Conservation (phyloP, 78 protist genomes). For the Creolimax fragrantissima region DNA sequence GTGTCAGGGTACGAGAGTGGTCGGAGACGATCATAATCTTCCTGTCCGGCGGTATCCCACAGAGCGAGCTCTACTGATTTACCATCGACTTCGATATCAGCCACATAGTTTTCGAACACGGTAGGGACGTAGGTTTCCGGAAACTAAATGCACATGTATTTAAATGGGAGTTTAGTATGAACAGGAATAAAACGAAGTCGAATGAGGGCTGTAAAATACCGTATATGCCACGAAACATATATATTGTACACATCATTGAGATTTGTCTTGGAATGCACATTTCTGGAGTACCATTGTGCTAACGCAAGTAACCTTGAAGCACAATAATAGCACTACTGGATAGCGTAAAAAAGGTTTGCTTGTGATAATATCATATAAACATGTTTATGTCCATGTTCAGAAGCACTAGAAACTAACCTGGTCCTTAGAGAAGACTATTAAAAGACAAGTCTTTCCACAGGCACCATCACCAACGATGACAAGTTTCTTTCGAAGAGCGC, state of each 20-base stretch:
- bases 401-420: neutral
- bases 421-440: slow-evolving; percentile 36
- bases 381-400: too few species aligned
- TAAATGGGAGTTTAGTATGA: too few species aligned
- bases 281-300: too few species aligned
- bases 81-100: slow-evolving; percentile 21
- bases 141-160: slow-evolving; percentile 16
- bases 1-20: slow-evolving; percentile 88
- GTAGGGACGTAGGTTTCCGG: slow-evolving; percentile 47
- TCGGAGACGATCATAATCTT: slow-evolving; percentile 93
- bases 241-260: too few species aligned
- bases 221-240: too few species aligned
- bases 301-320: too few species aligned
- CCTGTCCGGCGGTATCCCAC: slow-evolving; percentile 95
- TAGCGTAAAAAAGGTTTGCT: too few species aligned
- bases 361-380: too few species aligned
- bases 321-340: too few species aligned
- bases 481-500: slow-evolving; percentile 28
- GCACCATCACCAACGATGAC: slow-evolving; percentile 55
- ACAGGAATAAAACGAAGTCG: too few species aligned
- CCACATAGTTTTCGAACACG: slow-evolving; percentile 32
- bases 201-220: too few species aligned
- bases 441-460: slow-evolving; percentile 45
- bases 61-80: slow-evolving; percentile 40
- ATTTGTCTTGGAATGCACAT: too few species aligned